phyloP scores from a whole-genome alignment of 306 rosid genomes.

The Acacia melanoxylon region DNA sequence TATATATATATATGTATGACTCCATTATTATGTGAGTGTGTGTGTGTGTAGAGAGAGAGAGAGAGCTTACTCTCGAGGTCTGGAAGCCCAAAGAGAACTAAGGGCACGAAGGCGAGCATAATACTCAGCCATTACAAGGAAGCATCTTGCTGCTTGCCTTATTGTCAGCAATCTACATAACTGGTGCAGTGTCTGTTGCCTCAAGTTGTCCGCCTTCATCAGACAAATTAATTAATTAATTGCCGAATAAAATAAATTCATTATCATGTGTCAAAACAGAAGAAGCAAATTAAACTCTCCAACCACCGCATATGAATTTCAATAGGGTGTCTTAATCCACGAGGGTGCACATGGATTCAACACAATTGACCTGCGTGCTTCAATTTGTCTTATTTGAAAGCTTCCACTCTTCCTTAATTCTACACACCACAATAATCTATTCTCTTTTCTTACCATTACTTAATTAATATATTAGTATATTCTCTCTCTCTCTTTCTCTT shows the following conservation, averaged over 20 bases:
- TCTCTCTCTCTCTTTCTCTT: not conserved
- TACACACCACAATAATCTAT: slow-evolving; percentile 17
- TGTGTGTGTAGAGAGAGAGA: not conserved
- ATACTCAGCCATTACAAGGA: slow-evolving; percentile 82
- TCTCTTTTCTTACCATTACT: not conserved
- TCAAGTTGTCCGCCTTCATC: slow-evolving; percentile 82
- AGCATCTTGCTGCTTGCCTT: slow-evolving; percentile 82
- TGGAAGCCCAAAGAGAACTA: slow-evolving; percentile 88
- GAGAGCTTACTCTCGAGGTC: slow-evolving; percentile 76
- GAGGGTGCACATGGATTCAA: slow-evolving; percentile 36
- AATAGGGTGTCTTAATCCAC: slow-evolving; percentile 33
- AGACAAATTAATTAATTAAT: not conserved
- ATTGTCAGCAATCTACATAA: slow-evolving; percentile 64
- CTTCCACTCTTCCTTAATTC: slow-evolving; percentile 42
- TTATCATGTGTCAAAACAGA: too few species aligned
- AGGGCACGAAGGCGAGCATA: slow-evolving; percentile 82
- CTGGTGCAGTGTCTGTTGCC: slow-evolving; percentile 89
- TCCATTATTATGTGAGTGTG: too few species aligned
- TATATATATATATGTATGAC: not conserved
- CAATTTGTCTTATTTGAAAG: slow-evolving; percentile 38
- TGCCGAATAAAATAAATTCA: too few species aligned
- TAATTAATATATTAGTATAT: not conserved
- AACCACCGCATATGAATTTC: slow-evolving; percentile 35
- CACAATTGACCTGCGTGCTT: slow-evolving; percentile 39
- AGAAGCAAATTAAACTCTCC: slow-evolving; percentile 25